Conservation (phyloP, 176 grass and related monocot species). For the Raddia guianensis region DNA sequence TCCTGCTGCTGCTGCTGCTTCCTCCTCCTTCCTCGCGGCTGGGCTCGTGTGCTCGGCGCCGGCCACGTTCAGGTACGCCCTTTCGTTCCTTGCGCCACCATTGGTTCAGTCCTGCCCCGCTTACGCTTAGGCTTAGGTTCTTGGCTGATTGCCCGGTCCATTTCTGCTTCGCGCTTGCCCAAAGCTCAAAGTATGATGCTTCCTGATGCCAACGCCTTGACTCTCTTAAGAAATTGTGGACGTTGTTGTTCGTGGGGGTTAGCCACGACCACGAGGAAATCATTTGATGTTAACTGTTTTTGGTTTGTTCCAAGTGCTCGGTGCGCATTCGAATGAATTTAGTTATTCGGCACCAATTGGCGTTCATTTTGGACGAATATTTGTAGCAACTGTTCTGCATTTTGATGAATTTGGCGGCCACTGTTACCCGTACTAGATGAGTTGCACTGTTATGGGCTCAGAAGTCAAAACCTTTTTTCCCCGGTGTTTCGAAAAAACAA, state of each 20-base stretch:
- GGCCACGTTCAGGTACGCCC: slow-evolving; percentile 41
- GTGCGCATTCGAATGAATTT: slow-evolving; percentile 12
- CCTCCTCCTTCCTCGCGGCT: slow-evolving; percentile 21
- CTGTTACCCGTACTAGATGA: neutral
- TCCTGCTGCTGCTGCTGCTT: neutral
- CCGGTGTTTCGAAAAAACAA: neutral
- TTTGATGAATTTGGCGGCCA: neutral
- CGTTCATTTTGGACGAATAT: neutral
- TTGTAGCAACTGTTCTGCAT: neutral
- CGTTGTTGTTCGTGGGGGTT: slow-evolving; percentile 26
- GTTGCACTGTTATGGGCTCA: neutral
- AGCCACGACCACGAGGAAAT: neutral
- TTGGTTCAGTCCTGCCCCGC: neutral
- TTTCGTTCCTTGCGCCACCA: slow-evolving; percentile 17
- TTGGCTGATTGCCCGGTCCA: neutral
- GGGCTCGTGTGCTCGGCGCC: slow-evolving; percentile 23
- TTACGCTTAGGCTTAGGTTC: neutral
- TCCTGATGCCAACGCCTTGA: neutral
- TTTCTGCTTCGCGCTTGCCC: neutral
- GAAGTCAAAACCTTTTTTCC: no score
- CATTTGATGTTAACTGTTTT: neutral
- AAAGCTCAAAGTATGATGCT: neutral
- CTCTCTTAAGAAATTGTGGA: neutral
- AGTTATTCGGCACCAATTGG: neutral
- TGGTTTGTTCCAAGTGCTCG: slow-evolving; percentile 18